Evolutionary conservation across 768 basidiomycete species (phyloP), one percentile per base, ranked within the genome.

Genomic region (Fibroporia radiculosa): DNA sequence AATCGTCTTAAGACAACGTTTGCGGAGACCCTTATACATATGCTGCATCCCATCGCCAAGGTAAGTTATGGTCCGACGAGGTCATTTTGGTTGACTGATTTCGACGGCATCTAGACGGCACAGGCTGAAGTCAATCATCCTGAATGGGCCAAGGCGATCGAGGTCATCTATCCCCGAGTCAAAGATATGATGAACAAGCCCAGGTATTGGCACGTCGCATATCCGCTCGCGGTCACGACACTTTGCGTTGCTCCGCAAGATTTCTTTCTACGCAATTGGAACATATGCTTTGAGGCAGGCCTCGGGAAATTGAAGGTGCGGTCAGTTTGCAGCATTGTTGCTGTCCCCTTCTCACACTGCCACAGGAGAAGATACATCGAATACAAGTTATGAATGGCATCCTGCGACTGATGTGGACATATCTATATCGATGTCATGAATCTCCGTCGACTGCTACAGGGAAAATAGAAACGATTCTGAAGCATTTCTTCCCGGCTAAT

Each of bases 81-180:
- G 14, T 42, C n/a, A 19, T 16, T 4, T 42, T 19, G 10, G 14
- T 20, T 47, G 14, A 42, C 22, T 44, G 56, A 10, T 36, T 8
- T 6, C 8, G 37, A 47, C 40, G 44, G 29, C 28, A n/a, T n/a
- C 19, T 42, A 93, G 87, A 93, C 85, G 29, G 93, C 90, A 0
- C 91, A 93, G 66, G 93, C 90, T 5, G 93, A 97, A 66, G 92
- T 93, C 39, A 96, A 96, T 55, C 85, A 93, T 61, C 93, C 93
- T 0, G 74, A 86, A 53, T 97, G 93, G 93, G 89, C 84, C 4
- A 91, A 89, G 59, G 92, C 93, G 0, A 85, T 93, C 24, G 84
- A 92, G 59, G 68, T 74, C 11, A 88, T 93, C 26, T 82, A 80
- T 59, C 84, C 85, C 2, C 88, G 84, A 57, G 85, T 86, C 2